phyloP scores from a whole-genome alignment of 169 alveolate species.

The Plasmodium ovale region DNA sequence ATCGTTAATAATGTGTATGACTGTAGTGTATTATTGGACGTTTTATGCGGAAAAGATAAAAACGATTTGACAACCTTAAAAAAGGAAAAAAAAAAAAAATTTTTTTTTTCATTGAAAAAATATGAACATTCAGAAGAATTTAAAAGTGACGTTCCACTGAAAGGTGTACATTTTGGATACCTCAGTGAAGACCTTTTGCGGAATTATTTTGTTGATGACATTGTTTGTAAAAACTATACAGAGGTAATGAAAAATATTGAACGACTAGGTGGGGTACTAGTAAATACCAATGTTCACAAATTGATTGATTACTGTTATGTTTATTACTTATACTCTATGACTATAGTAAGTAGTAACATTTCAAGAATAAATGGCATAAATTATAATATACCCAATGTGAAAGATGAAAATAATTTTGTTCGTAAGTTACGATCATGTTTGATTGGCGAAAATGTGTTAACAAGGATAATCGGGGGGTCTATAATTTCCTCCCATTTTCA shows the following conservation, averaged over 20 bases:
- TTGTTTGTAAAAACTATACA: background rate
- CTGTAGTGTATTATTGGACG: slow-evolving; percentile 61
- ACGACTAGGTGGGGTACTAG: slow-evolving; percentile 22
- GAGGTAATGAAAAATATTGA: slow-evolving; percentile 32
- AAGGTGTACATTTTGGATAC: slow-evolving; percentile 41
- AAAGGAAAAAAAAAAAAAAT: slow-evolving; percentile 17
- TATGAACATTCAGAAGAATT: slow-evolving; percentile 19
- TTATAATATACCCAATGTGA: slow-evolving; percentile 29
- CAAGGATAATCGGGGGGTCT: slow-evolving; percentile 60
- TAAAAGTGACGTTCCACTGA: slow-evolving; percentile 15
- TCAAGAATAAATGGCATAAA: slow-evolving; percentile 59
- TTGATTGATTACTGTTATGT: slow-evolving; percentile 45
- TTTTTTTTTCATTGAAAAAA: slow-evolving; percentile 17
- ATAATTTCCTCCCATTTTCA: slow-evolving; percentile 38
- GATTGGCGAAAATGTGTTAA: slow-evolving; percentile 27
- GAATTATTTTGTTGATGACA: slow-evolving; percentile 29
- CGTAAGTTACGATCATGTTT: slow-evolving; percentile 30
- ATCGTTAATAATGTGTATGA: slow-evolving; percentile 58
- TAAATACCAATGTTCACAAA: slow-evolving; percentile 6
- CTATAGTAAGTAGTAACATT: slow-evolving; percentile 45
- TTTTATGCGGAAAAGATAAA: slow-evolving; percentile 35
- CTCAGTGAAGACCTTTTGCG: slow-evolving; percentile 17
- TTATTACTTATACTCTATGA: slow-evolving; percentile 49
- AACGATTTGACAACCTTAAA: slow-evolving; percentile 33
- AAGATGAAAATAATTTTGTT: slow-evolving; percentile 9